Percentiles rank a stretch among this genome's conserved stretches.
Evolutionary conservation across 345 rosid species (phyloP).

Genomic region (Eucalyptus cloeziana): DNA sequence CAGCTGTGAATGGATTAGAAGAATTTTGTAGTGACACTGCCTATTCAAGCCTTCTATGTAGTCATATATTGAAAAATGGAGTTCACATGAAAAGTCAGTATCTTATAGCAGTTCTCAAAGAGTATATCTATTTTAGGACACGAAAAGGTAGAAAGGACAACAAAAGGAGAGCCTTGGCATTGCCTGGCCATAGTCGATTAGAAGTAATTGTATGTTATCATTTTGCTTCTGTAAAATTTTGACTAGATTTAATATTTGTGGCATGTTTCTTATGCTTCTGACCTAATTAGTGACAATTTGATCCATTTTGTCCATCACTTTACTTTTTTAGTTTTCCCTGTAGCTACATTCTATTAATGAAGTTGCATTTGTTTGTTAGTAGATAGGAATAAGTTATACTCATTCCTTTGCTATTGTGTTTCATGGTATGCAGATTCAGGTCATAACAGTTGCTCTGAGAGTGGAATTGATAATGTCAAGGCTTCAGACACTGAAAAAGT

Average conservation of each 20-base stretch:
- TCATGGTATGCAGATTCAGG: slow-evolving; percentile 32
- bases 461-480: slow-evolving; percentile 38
- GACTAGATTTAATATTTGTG: background rate
- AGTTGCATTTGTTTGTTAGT: background rate
- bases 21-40: background rate
- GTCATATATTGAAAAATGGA: background rate
- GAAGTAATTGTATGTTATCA: background rate
- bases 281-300: background rate
- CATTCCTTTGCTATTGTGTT: background rate
- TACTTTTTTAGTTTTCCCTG: background rate
- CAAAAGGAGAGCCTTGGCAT: background rate
- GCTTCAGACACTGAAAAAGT: slow-evolving; percentile 16
- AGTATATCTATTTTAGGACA: background rate
- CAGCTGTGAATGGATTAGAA: slow-evolving; percentile 25
- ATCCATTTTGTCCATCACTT: background rate
- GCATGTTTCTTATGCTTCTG: background rate
- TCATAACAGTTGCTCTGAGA: slow-evolving; percentile 40
- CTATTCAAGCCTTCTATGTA: background rate
- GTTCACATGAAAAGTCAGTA: background rate
- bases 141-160: background rate
- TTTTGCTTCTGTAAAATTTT: background rate
- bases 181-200: background rate
- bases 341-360: background rate
- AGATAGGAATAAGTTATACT: background rate
- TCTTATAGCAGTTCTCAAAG: background rate